Percentiles rank a stretch among this genome's conserved stretches.
These are phyloP conservation scores for Emergomyces orientalis DNA, from an alignment of 2,329 filamentous ascomycete species.

Conservation along the genomic window DNA sequence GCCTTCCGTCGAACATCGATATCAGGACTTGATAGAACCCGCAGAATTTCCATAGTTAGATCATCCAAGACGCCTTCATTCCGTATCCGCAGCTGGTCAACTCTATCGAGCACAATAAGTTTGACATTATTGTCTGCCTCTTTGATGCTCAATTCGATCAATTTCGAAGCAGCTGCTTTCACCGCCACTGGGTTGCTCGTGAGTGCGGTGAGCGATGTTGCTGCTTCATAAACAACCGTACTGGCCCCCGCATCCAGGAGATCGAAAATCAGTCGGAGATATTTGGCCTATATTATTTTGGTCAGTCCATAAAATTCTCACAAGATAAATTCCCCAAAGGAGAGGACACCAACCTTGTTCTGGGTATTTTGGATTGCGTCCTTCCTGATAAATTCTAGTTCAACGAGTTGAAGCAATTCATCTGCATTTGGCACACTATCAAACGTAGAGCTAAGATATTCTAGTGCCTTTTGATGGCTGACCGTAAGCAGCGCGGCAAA, in stretches of 20 bases:
- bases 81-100: constrained; percentile 75
- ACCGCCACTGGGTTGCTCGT: constrained; percentile 96
- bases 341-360: constrained; percentile 61
- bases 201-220: constrained; percentile 83
- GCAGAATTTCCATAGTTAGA: constrained; percentile 90
- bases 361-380: constrained; percentile 90
- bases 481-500: constrained; percentile 87
- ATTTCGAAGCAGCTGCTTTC: constrained; percentile 89
- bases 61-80: constrained; percentile 91
- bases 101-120: constrained; percentile 90
- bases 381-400: constrained; percentile 95
- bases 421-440: constrained; percentile 91
- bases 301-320: constrained; percentile 11
- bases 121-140: constrained; percentile 99
- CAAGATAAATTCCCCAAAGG: not conserved
- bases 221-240: constrained; percentile 95
- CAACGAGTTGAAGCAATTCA: constrained; percentile 83
- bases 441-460: constrained; percentile 80
- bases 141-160: constrained; percentile 94
- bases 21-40: constrained; percentile 88
- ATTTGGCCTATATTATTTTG: constrained; percentile 56
- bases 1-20: constrained; percentile 93
- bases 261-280: constrained; percentile 91
- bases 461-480: constrained; percentile 83
- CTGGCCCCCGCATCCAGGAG: constrained; percentile 85